Evolutionary conservation across 495 filamentous ascomycete genomes (phyloP), one percentile per base, ranked within the genome.

Genomic region (Tuber microsphaerosporum): DNA sequence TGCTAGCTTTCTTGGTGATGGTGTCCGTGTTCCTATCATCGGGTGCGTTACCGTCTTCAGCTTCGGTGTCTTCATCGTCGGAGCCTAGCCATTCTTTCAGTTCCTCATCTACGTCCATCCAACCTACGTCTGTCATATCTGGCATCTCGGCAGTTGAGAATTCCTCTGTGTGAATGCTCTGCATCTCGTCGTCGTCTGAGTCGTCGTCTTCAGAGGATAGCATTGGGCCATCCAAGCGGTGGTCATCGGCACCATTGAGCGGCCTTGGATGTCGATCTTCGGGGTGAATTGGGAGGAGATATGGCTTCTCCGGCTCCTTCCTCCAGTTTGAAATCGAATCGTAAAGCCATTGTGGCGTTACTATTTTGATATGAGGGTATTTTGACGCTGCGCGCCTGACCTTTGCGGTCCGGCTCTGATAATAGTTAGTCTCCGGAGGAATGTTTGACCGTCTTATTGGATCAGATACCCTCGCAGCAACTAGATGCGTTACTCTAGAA

Each of bases 311-410:
- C 42, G 92, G 88, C 31, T 92, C 85, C 72, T 87, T 90, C 71
- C 86, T 85, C 94, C 94, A 99, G 79, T 89, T 89, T 5, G 88
- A 89, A 73, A 97, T 89, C 45, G 88, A 93, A 74, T 94, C 91
- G 43, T 90, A 85, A 44, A 99, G 88, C 95, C 95, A 99, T 78
- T 92, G 91, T 43, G 91, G 91, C 75, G 89, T 91, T 72, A 99
- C 94, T 71, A 99, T 94, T 82, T 93, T 93, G 84, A 98, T 90
- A 34, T 86, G 80, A 6, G 89, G 89, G 19, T 89, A 88, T 31
- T 89, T 89, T 39, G 89, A 87, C 20, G 88, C 87, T 9, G 95
- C 95, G 84, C 92, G 90, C 41, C 90, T 88, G 65, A 97, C 92
- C 84, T 99, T 99, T 48, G 90, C 89, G 12, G 94, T 97, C n/a